Conservation (phyloP, 192 early-diverging fungal species). For the Linnemannia elongata region DNA sequence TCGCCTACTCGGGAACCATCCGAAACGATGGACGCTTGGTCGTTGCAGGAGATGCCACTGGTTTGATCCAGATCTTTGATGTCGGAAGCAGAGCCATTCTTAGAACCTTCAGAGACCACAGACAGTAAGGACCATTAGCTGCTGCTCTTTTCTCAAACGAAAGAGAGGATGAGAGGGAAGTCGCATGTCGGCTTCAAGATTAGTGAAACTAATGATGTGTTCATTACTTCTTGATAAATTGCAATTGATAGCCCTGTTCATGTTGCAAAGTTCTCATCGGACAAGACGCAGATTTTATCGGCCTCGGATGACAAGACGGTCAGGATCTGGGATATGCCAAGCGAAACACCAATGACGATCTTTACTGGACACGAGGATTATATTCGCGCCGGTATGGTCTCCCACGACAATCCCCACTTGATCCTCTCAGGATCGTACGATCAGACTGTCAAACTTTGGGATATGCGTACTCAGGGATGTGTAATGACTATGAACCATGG, state of each 20-base stretch:
- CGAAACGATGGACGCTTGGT: slow-evolving; percentile 91
- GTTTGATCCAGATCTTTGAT: slow-evolving; percentile 88
- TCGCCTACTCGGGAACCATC: slow-evolving; percentile 84
- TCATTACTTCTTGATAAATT: neutral
- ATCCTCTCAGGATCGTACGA: slow-evolving; percentile 94
- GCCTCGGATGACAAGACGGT: slow-evolving; percentile 95
- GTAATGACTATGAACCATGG: slow-evolving; percentile 85
- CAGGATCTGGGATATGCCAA: slow-evolving; percentile 94
- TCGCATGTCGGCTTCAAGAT: no score
- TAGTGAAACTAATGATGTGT: neutral
- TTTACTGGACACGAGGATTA: slow-evolving; percentile 94
- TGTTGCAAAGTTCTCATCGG: slow-evolving; percentile 83
- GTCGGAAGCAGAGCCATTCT: slow-evolving; percentile 76
- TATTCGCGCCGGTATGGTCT: slow-evolving; percentile 83
- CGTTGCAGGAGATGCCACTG: slow-evolving; percentile 93
- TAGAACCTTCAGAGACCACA: slow-evolving; percentile 70
- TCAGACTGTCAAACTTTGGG: slow-evolving; percentile 95
- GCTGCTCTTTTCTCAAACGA: neutral
- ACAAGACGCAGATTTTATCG: slow-evolving; percentile 86
- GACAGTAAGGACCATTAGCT: slow-evolving; percentile 54
- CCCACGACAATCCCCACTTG: slow-evolving; percentile 82
- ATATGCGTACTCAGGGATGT: slow-evolving; percentile 82
- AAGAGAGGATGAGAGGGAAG: neutral
- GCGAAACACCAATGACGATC: slow-evolving; percentile 72
- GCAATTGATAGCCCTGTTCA: slow-evolving; percentile 76